Percentiles rank a stretch among this genome's conserved stretches.
Conservation (phyloP, 2,329 filamentous ascomycete species). For the Gremmenia infestans region DNA sequence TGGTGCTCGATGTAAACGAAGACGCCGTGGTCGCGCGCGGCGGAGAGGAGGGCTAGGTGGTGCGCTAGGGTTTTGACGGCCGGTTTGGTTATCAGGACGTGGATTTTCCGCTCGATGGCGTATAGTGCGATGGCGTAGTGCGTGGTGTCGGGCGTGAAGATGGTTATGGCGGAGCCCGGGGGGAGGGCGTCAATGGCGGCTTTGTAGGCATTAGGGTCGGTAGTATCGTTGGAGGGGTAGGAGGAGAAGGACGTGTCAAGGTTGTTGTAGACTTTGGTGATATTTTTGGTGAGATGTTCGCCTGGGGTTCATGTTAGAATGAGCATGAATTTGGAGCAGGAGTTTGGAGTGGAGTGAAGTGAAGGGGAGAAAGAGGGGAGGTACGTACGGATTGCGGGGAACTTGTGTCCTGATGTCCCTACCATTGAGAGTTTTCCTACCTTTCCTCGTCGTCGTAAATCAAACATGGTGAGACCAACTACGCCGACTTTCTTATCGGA, state of each 20-base stretch:
- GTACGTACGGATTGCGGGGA: slow-evolving; percentile 72
- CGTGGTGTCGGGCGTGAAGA: slow-evolving; percentile 92
- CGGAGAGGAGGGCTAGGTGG: slow-evolving; percentile 71
- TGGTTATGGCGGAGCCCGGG: slow-evolving; percentile 84
- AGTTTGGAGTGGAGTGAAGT: no score
- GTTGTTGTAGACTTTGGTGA: slow-evolving; percentile 79
- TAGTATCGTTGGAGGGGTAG: slow-evolving; percentile 67
- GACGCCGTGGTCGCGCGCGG: slow-evolving; percentile 68
- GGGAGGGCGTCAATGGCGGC: slow-evolving; percentile 77
- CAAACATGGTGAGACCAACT: slow-evolving; percentile 84
- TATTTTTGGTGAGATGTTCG: slow-evolving; percentile 82
- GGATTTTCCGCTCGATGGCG: slow-evolving; percentile 80
- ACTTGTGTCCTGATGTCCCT: slow-evolving; percentile 83
- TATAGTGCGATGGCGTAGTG: slow-evolving; percentile 91
- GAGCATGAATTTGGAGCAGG: background rate
- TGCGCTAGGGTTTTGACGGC: slow-evolving; percentile 80
- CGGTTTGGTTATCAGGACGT: slow-evolving; percentile 92
- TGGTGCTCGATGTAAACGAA: slow-evolving; percentile 95
- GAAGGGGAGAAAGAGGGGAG: background rate
- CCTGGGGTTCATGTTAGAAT: slow-evolving; percentile 41
- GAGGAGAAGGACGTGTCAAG: slow-evolving; percentile 83
- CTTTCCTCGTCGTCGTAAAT: slow-evolving; percentile 82
- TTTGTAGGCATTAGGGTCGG: slow-evolving; percentile 82
- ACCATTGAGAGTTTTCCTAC: slow-evolving; percentile 85
- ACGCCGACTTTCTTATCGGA: slow-evolving; percentile 97